Conservation (phyloP, 495 filamentous ascomycete species). For the Choiromyces venosus region DNA sequence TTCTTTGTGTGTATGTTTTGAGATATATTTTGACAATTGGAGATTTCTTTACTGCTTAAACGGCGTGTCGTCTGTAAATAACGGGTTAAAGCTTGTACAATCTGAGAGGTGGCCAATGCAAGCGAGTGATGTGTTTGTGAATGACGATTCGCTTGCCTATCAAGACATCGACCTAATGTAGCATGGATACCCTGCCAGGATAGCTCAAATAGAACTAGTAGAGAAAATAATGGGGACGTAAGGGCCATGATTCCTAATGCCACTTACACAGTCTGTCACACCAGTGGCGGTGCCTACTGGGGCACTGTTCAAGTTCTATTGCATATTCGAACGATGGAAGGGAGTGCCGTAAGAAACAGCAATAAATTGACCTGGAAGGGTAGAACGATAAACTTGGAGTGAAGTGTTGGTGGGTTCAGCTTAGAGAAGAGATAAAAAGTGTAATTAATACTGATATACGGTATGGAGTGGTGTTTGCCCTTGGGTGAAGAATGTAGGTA, state of each 20-base stretch:
- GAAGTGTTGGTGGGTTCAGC: not conserved
- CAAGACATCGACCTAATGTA: not conserved
- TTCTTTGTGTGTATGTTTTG: constrained; percentile 2
- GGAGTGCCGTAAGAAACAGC: not conserved
- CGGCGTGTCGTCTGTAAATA: not conserved
- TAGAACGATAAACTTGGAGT: not conserved
- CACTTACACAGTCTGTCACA: not conserved
- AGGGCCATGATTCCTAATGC: not conserved
- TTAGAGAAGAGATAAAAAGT: not conserved
- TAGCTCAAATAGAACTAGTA: not conserved
- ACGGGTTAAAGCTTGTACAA: not conserved
- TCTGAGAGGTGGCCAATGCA: not conserved
- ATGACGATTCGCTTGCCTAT: not conserved
- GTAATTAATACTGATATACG: not conserved
- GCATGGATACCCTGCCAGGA: not conserved
- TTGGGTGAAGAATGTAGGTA: constrained; percentile 11
- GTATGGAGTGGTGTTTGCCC: not conserved
- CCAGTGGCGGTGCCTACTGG: not conserved
- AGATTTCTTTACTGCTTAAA: not conserved
- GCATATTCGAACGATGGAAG: not conserved
- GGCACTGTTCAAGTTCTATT: not conserved
- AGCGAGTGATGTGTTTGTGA: not conserved
- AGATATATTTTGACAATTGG: constrained; percentile 1
- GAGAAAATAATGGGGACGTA: not conserved
- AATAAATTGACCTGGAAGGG: not conserved